Base-by-base conservation (phyloP, 192 early-diverging fungal species). In the Obelidium mucronatum region DNA sequence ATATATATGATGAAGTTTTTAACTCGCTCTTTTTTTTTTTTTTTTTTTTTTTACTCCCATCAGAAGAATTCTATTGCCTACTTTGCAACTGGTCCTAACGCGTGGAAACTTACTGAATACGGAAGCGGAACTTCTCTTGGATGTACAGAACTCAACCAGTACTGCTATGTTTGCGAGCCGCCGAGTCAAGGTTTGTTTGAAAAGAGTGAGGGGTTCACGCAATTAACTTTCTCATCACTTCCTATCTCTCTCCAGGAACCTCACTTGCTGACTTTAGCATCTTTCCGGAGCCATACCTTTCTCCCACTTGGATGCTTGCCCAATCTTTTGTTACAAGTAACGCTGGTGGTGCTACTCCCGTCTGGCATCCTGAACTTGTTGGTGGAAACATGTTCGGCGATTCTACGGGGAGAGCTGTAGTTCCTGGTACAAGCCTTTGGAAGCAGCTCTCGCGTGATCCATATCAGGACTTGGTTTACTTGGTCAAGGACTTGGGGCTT, bases 151-250 rank as follows among this genome's bases (percentile, higher is more conserved):
- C 8, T 35, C 31, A 73, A 73, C 37, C 24, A 34, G 70, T 73
- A 39, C 11, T 73, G 70, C 58, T 73, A 73, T 40, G 70, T 73
- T 19, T 73, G 56, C 56, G 56, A 58, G 67, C 67, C 67, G 19
- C 42, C 2, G 35, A 37, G 35, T 8, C 26, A 73, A 61, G 40
- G 40, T 40, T 34, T n/a, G n/a, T n/a, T n/a, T n/a, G n/a, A n/a
- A n/a, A n/a, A n/a, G n/a, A n/a, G n/a, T n/a, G n/a, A n/a, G n/a
- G n/a, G n/a, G n/a, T n/a, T n/a, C n/a, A n/a, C n/a, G n/a, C n/a
- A n/a, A n/a, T n/a, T n/a, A n/a, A n/a, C n/a, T n/a, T n/a, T n/a
- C n/a, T n/a, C n/a, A n/a, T n/a, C n/a, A n/a, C n/a, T n/a, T n/a
- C n/a, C n/a, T n/a, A n/a, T n/a, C n/a, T n/a, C 5, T 24, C 36